Conservation (phyloP, 2,329 filamentous ascomycete genomes). For the Fusarium continuum region DNA sequence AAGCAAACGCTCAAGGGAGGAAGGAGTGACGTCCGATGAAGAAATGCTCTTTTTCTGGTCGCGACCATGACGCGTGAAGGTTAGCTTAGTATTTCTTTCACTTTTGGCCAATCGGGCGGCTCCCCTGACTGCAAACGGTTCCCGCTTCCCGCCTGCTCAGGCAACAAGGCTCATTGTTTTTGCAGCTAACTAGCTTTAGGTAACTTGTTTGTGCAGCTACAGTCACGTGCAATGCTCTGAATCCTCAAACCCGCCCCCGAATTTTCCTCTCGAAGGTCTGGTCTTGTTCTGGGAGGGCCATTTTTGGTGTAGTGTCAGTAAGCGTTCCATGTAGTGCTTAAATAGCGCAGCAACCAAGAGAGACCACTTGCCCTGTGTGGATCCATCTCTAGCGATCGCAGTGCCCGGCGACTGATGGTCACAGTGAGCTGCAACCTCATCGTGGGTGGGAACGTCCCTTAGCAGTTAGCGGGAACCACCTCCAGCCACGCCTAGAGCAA, state of each 20-base stretch:
- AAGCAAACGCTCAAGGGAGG: constrained; percentile 1
- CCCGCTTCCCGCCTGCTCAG: neutral
- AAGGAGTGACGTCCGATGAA: neutral
- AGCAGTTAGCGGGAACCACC: constrained; percentile 41
- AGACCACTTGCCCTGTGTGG: constrained; percentile 18
- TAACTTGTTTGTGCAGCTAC: neutral
- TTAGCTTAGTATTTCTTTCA: constrained; percentile 22
- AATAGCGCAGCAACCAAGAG: constrained; percentile 28
- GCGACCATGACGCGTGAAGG: constrained; percentile 43
- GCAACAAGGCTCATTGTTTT: constrained; percentile 9
- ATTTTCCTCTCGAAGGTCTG: constrained; percentile 9
- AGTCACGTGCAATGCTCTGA: constrained; percentile 32
- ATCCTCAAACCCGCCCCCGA: constrained; percentile 9
- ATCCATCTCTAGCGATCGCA: constrained; percentile 14
- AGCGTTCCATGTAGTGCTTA: constrained; percentile 26
- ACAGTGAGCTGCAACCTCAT: constrained; percentile 20
- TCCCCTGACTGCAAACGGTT: constrained; percentile 29
- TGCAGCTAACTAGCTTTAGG: too few species aligned
- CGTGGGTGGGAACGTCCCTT: constrained; percentile 29
- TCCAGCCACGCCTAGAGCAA: constrained; percentile 45
- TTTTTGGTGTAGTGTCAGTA: constrained; percentile 23
- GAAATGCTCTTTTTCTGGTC: constrained; percentile 14
- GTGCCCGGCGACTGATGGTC: constrained; percentile 25
- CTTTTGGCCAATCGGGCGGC: constrained; percentile 32
- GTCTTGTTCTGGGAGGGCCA: neutral